Conservation (phyloP, 164 flowering plant species). For the Akebia trifoliata region DNA sequence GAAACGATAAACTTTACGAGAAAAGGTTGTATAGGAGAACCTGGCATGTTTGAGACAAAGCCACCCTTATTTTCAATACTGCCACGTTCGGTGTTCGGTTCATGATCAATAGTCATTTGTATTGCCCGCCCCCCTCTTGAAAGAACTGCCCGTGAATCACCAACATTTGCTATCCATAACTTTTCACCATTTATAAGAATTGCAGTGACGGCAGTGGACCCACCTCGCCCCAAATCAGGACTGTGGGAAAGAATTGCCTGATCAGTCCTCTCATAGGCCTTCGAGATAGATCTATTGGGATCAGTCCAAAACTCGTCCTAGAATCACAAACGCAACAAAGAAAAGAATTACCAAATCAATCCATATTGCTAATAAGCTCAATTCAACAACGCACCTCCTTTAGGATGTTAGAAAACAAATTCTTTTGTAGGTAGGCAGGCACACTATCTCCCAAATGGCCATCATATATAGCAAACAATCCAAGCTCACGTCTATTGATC, state of each 20-base stretch:
- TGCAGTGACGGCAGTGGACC: conserved; percentile 91
- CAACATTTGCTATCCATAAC: conserved; percentile 83
- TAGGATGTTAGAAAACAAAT: conserved; percentile 63
- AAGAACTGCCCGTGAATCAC: conserved; percentile 83
- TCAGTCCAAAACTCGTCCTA: conserved; percentile 77
- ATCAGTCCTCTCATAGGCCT: conserved; percentile 76
- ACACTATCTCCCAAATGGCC: conserved; percentile 85
- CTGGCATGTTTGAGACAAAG: conserved; percentile 86
- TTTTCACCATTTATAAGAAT: conserved; percentile 54
- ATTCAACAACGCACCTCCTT: conserved; percentile 47
- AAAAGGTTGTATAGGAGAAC: conserved; percentile 23
- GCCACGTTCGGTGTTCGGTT: conserved; percentile 69
- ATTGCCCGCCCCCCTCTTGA: conserved; percentile 54
- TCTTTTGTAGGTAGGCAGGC: conserved; percentile 75
- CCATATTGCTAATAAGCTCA: not conserved
- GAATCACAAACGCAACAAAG: conserved; percentile 8
- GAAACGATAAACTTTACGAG: not conserved
- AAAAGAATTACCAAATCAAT: not conserved
- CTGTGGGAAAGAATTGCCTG: conserved; percentile 64
- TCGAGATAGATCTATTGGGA: conserved; percentile 49
- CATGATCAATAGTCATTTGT: conserved; percentile 73
- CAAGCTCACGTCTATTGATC: conserved; percentile 50
- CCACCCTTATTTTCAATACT: conserved; percentile 79
- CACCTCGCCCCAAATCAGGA: conserved; percentile 75
- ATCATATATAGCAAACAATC: conserved; percentile 78